A percentile compares a stretch with the other conserved stretches of the same genome.
These are phyloP conservation scores for Solanum rostratum DNA, from an alignment of 257 asterid genomes.

Conservation along the genomic window DNA sequence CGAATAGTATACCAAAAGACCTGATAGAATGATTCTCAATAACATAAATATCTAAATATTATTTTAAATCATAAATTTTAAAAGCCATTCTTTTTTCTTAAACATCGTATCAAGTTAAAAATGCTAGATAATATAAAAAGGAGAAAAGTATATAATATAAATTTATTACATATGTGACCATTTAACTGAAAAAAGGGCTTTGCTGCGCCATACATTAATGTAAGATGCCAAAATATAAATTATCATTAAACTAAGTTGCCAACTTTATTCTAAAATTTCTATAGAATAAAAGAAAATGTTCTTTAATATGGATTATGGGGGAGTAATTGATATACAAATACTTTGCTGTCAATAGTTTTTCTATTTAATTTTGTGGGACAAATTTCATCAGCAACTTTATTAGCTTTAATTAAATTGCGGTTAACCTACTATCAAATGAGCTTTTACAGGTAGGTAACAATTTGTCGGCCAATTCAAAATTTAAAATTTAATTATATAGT, in stretches of 20 bases:
- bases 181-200: neutral
- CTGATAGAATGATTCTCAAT: too few relatives aligned
- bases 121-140: too few relatives aligned
- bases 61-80: too few relatives aligned
- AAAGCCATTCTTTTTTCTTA: too few relatives aligned
- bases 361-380: neutral
- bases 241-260: too few relatives aligned
- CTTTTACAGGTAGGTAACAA: neutral
- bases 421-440: neutral
- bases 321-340: neutral
- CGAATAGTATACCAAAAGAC: too few relatives aligned
- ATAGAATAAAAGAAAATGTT: neutral
- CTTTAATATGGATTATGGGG: neutral
- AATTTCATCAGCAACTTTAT: neutral
- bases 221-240: neutral
- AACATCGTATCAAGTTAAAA: too few relatives aligned
- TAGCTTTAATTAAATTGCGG: neutral
- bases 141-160: too few relatives aligned
- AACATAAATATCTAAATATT: too few relatives aligned
- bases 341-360: neutral
- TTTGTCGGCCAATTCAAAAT: neutral
- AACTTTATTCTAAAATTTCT: too few relatives aligned
- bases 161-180: neutral
- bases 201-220: neutral
- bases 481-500: neutral